Percentiles rank a stretch among this genome's conserved stretches.
Conservation (phyloP, 1,284 basidiomycete species). For the Puccinia triticina region DNA sequence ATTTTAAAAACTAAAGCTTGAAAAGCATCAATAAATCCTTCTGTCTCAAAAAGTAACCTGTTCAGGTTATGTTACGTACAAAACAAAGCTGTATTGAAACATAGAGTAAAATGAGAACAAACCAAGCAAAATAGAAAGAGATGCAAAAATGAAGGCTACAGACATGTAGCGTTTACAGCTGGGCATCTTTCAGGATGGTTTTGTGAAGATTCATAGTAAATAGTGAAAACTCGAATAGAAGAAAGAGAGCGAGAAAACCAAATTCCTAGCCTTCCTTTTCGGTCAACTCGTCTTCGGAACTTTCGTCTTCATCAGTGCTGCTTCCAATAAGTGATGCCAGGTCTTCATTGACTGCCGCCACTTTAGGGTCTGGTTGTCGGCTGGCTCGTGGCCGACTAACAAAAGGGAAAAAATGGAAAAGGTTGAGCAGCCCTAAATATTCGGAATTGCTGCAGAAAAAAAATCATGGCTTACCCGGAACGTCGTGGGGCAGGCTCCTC, state of each 20-base stretch:
- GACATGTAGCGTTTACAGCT: background rate
- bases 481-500: slow-evolving; percentile 28
- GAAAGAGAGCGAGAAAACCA: background rate
- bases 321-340: slow-evolving; percentile 40
- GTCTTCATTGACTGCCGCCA: slow-evolving; percentile 27
- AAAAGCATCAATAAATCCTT: too few relatives aligned
- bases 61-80: too few relatives aligned
- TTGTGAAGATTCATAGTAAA: too few relatives aligned
- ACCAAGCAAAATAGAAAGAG: background rate
- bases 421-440: background rate
- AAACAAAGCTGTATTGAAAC: background rate
- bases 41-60: too few relatives aligned
- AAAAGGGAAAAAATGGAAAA: background rate
- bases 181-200: too few relatives aligned
- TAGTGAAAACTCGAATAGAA: background rate
- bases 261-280: slow-evolving; percentile 34
- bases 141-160: background rate
- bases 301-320: slow-evolving; percentile 44
- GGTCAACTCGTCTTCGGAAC: slow-evolving; percentile 7
- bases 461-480: slow-evolving; percentile 29
- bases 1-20: too few relatives aligned
- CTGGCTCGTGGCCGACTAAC: slow-evolving; percentile 32
- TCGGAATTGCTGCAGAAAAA: background rate
- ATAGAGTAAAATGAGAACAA: background rate
- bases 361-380: slow-evolving; percentile 26